These are phyloP conservation scores for Phytophthora ramorum DNA, from an alignment of 352 stramenopile genomes.

Conservation along the genomic window DNA sequence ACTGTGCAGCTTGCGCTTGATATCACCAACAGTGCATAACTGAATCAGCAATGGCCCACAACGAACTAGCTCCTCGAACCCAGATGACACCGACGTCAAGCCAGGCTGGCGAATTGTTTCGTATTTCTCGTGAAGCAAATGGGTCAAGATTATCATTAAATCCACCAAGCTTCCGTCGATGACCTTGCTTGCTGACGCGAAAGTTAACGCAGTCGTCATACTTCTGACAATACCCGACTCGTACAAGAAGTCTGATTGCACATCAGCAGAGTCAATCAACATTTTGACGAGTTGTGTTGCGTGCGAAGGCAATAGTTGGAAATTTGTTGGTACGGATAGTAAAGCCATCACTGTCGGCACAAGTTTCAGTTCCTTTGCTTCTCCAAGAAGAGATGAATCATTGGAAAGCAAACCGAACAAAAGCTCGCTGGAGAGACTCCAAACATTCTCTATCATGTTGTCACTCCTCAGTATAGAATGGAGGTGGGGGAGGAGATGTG, in stretches of 20 bases:
- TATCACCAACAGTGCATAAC: constrained; percentile 35
- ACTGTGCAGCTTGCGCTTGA: neutral
- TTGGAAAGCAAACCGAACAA: constrained; percentile 52
- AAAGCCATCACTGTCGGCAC: constrained; percentile 38
- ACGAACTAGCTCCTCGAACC: constrained; percentile 37
- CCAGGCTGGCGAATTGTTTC: constrained; percentile 26
- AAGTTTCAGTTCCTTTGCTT: constrained; percentile 27
- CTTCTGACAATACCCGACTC: constrained; percentile 35
- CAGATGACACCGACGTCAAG: constrained; percentile 4
- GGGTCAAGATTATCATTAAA: constrained; percentile 43
- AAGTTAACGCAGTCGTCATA: constrained; percentile 35
- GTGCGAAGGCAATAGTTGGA: constrained; percentile 41
- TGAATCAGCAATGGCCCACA: constrained; percentile 45
- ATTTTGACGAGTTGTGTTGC: constrained; percentile 46
- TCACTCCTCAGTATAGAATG: constrained; percentile 26
- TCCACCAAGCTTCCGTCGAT: constrained; percentile 28
- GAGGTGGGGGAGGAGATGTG: constrained; percentile 55
- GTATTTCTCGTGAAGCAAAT: constrained; percentile 48
- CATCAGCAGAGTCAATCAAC: constrained; percentile 34
- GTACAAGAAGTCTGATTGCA: constrained; percentile 35
- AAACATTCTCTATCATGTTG: constrained; percentile 50
- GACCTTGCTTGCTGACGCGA: constrained; percentile 21
- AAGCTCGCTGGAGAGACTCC: constrained; percentile 58
- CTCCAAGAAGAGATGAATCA: constrained; percentile 38
- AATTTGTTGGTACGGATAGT: constrained; percentile 36